These are phyloP conservation scores for Fragaria vesca DNA, from an alignment of 306 rosid species.

Conservation along the genomic window DNA sequence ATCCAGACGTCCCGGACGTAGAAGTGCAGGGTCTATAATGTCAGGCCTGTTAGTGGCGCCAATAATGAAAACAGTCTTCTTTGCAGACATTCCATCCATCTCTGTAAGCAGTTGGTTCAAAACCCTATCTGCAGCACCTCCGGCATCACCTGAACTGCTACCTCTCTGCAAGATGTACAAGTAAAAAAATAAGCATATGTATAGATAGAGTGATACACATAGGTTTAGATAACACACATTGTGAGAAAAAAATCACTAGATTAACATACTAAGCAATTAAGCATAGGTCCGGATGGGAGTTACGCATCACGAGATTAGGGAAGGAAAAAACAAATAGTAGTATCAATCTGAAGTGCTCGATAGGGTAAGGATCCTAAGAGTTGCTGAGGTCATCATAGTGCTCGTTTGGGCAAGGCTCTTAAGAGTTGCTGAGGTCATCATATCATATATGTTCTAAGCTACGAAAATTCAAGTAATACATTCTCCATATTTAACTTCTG, in stretches of 20 bases:
- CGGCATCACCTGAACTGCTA: conserved; percentile 94
- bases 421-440: background rate
- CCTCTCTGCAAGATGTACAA: conserved; percentile 64
- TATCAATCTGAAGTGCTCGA: background rate
- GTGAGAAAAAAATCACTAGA: background rate
- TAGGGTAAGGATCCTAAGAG: background rate
- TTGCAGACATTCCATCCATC: conserved; percentile 99
- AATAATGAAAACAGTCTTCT: conserved; percentile 92
- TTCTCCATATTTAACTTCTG: background rate
- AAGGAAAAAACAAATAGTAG: too few species aligned
- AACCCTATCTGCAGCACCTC: conserved; percentile 98
- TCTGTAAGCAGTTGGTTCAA: conserved; percentile 93
- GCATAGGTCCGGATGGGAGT: background rate
- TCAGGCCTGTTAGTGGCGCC: conserved; percentile 98
- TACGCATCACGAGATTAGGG: background rate
- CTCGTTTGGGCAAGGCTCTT: background rate
- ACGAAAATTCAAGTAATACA: background rate
- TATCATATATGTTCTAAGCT: background rate
- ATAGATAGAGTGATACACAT: background rate
- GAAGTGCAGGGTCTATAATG: conserved; percentile 92
- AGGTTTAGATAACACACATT: background rate
- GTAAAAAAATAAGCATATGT: background rate
- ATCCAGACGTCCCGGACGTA: conserved; percentile 98
- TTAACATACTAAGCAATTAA: background rate
- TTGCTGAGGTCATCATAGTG: background rate